Conservation (phyloP, 148 eudicot genomes). For the Bassia scoparia region DNA sequence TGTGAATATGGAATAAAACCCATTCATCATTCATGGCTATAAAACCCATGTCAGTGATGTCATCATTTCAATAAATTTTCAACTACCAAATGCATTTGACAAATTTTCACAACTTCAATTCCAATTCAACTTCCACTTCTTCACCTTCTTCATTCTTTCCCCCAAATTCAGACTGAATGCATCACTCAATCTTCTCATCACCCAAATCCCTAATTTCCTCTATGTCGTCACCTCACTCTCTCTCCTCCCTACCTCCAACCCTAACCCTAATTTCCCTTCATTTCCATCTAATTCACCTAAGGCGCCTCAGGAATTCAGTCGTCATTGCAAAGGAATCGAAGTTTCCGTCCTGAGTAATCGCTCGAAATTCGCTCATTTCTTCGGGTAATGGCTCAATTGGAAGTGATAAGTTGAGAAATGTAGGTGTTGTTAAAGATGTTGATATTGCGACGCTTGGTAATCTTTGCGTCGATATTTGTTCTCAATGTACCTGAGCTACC, state of each 20-base stretch:
- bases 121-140: not conserved
- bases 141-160: not conserved
- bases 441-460: slow-evolving; percentile 93
- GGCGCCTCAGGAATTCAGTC: slow-evolving; percentile 33
- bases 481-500: slow-evolving; percentile 79
- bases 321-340: slow-evolving; percentile 44
- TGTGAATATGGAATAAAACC: too few species aligned
- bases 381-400: slow-evolving; percentile 18
- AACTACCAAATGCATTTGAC: too few species aligned
- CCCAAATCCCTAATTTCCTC: slow-evolving; percentile 41
- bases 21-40: too few species aligned
- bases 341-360: slow-evolving; percentile 36
- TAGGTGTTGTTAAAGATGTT: slow-evolving; percentile 44
- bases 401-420: slow-evolving; percentile 23
- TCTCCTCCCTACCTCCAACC: slow-evolving; percentile 21
- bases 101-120: not conserved
- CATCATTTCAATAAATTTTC: too few species aligned
- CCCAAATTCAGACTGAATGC: slow-evolving; percentile 48
- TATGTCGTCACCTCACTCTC: slow-evolving; percentile 32
- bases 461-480: slow-evolving; percentile 87
- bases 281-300: slow-evolving; percentile 22
- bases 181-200: slow-evolving; percentile 39
- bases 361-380: slow-evolving; percentile 22
- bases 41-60: too few species aligned
- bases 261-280: slow-evolving; percentile 15